Base-by-base conservation (phyloP, 2,329 filamentous ascomycete species). In the Cytospora piceae region DNA sequence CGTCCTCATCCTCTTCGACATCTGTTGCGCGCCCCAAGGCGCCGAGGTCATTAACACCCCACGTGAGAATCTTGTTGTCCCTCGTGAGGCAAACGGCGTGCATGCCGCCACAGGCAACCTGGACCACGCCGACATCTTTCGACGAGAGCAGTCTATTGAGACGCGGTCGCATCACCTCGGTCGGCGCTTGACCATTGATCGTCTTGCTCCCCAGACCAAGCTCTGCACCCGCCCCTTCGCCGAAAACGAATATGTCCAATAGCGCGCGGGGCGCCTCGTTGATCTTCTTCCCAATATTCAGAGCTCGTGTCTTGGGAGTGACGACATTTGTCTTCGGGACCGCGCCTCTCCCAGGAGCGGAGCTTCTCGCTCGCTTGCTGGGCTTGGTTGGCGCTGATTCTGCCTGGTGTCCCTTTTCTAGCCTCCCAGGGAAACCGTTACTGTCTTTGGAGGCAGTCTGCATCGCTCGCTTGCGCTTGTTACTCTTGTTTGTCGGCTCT, bases 41-140 rank as follows among this genome's bases (percentile, higher is more conserved):
- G 29, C 72, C 71, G 59, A 77, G 88, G 73, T 96, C 92, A 74
- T 95, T 95, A 71, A 95, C 92, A 62, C 92, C 92, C 92, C 92
- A 96, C 32, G 91, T 93, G 62, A 93, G 80, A 71, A 96, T 90
- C 78, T 88, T 89, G 81, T 93, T 92, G 76, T 94, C 90, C 70
- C 88, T 85, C 58, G 92, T 94, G 61, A 95, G 79, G 3, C 89
- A 91, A 68, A 90, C 81, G 61, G 84, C 88, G 77, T 96, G 92
- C 91, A 96, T 94, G 64, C 91, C 92, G 67, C 92, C 92, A 67
- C 89, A 88, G 59, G 90, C 88, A 65, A 96, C 78, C 76, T 91
- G 87, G 2, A 95, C 91, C 42, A 95, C 87, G 55, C 87, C 86
- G 62, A 88, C 83, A 46, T 79, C 79, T 67, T 83, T 79, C 3